Conservation (phyloP, 257 asterid species). For the Przewalskia tangutica region DNA sequence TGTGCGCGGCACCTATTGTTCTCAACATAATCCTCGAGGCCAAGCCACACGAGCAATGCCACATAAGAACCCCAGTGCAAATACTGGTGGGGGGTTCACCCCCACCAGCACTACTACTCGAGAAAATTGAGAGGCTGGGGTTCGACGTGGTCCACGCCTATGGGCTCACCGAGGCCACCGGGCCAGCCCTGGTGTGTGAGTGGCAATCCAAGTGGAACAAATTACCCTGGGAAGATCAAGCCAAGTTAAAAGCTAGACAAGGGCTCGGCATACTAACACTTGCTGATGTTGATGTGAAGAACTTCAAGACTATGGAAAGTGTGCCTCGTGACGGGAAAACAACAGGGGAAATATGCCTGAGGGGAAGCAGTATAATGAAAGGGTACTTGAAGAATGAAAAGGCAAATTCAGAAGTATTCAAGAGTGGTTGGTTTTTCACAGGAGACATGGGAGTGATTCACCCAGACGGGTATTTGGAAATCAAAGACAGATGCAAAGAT, state of each 20-base stretch:
- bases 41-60: slow-evolving; percentile 39
- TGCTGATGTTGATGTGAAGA: slow-evolving; percentile 59
- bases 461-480: slow-evolving; percentile 52
- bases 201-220: slow-evolving; percentile 57
- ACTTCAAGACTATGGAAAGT: slow-evolving; percentile 48
- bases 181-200: slow-evolving; percentile 84
- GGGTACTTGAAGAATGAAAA: slow-evolving; percentile 58
- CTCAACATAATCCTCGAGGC: slow-evolving; percentile 61
- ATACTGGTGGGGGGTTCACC: slow-evolving; percentile 31
- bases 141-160: slow-evolving; percentile 79
- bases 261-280: slow-evolving; percentile 47
- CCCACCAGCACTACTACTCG: slow-evolving; percentile 28
- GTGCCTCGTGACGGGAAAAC: slow-evolving; percentile 48
- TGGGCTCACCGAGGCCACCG: slow-evolving; percentile 87
- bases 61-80: slow-evolving; percentile 22
- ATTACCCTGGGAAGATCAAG: slow-evolving; percentile 22
- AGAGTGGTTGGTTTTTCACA: slow-evolving; percentile 57
- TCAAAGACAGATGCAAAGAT: slow-evolving; percentile 46
- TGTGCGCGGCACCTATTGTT: slow-evolving; percentile 27
- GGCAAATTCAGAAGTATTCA: slow-evolving; percentile 40
- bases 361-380: slow-evolving; percentile 79
- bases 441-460: slow-evolving; percentile 83
- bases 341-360: slow-evolving; percentile 59
- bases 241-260: slow-evolving; percentile 56
- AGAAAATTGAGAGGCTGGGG: slow-evolving; percentile 48